Evolutionary conservation across 768 basidiomycete species (phyloP).

Genomic region (Tulasnella sp.): DNA sequence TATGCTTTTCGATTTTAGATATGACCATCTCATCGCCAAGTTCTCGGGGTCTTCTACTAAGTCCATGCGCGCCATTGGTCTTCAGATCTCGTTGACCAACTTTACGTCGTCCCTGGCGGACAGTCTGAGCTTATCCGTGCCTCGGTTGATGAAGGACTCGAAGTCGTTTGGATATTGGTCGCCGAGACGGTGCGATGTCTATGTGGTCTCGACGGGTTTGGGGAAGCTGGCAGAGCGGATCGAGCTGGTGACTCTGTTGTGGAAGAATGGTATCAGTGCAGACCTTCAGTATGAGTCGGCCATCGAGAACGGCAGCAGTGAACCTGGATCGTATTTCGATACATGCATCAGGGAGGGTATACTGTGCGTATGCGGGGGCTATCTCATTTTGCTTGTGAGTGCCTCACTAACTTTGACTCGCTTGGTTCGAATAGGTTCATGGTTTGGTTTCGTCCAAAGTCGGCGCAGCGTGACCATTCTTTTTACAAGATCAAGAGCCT

Average conservation of each 20-base stretch:
- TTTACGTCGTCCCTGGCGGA: conserved; percentile 58
- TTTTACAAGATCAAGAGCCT: conserved; percentile 80
- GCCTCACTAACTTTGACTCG: not conserved
- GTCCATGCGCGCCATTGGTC: conserved; percentile 52
- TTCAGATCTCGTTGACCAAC: conserved; percentile 72
- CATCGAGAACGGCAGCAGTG: conserved; percentile 49
- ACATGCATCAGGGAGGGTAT: conserved; percentile 74
- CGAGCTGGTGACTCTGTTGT: conserved; percentile 64
- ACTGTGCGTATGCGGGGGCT: conserved; percentile 38
- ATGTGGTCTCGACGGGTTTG: conserved; percentile 65
- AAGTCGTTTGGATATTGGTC: conserved; percentile 84
- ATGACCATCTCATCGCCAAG: conserved; percentile 56
- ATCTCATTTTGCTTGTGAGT: not conserved
- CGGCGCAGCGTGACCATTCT: conserved; percentile 45
- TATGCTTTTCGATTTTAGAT: conserved; percentile 36
- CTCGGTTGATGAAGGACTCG: conserved; percentile 62
- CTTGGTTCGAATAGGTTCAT: conserved; percentile 34
- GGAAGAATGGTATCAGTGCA: conserved; percentile 74
- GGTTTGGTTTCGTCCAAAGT: conserved; percentile 45
- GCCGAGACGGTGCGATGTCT: conserved; percentile 81
- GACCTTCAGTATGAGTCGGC: conserved; percentile 82
- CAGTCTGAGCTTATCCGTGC: conserved; percentile 56
- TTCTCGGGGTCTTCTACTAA: conserved; percentile 40
- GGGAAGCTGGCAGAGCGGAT: conserved; percentile 69
- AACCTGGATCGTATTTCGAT: conserved; percentile 40